Base-by-base conservation (phyloP, 1,139 yeast genomes). In the Blastobotrys elegans region DNA sequence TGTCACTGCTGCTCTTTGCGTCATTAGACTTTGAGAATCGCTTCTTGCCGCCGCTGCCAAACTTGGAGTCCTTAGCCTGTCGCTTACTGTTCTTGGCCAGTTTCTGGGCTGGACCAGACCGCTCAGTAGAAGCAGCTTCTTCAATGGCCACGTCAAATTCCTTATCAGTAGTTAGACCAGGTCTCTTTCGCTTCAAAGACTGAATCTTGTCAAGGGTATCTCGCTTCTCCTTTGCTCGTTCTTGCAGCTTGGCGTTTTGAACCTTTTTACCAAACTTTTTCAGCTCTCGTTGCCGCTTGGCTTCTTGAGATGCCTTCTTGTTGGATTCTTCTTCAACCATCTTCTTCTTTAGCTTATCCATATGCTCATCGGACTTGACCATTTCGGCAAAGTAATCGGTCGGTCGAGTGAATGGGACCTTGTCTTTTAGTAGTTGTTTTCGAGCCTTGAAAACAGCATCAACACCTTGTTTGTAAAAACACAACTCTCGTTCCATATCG, bases 231-330 rank as follows among this genome's bases (percentile, higher is more conserved):
- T 87, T 84, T 64, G 90, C 96, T 71, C 97, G 85, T 60, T 87
- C 89, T 71, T 89, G 97, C 62, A 90, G 76, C 46, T 96, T 89
- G 57, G 88, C 95, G 60, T 86, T 79, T 73, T 90, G 97, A 36
- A 90, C 97, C 73, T 90, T 95, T 72, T 92, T 92, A 70, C 98
- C 98, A 59, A 88, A 90, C 74, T 92, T 92, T 82, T 90, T 92
- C 67, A 92, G 79, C 56, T 84, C 84, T 70, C 98, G 83, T 72
- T 92, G 97, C 68, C 84, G 84, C 72, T 86, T 85, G 32, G 97
- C 96, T 49, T 89, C 97, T 67, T 87, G 94, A 43, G 89, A 76
- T 2, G 96, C 97, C 69, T 86, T 86, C 77, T 85, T 87, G 63
- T 85, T 84, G 32, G 94, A 84, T 46, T 95, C 97, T 63, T 88